A percentile compares a stretch with the other conserved stretches of the same genome.
Conservation (phyloP, 768 basidiomycete species). For the Podaxis carcinomalis region DNA sequence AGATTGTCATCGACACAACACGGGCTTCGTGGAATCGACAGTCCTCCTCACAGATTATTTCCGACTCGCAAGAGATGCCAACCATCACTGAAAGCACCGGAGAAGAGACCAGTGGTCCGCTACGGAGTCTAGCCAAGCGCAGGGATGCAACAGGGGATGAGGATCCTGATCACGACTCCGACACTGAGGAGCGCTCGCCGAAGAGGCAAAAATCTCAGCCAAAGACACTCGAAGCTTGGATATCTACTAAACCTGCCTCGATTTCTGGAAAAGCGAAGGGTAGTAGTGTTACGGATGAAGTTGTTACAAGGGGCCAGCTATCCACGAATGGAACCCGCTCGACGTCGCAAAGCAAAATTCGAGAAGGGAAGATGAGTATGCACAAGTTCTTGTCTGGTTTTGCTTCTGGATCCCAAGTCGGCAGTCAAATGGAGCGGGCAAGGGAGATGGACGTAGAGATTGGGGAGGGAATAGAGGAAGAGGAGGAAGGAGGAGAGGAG, state of each 20-base stretch:
- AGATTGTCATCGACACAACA: constrained; percentile 18
- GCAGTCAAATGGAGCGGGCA: neutral
- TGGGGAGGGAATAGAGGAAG: constrained; percentile 6
- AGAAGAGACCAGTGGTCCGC: neutral
- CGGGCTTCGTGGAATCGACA: constrained; percentile 20
- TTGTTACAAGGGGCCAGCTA: neutral
- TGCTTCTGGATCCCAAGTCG: neutral
- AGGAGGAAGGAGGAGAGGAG: constrained; percentile 16
- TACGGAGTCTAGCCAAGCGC: neutral
- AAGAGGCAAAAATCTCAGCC: constrained; percentile 32
- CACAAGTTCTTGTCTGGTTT: constrained; percentile 8
- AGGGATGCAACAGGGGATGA: neutral
- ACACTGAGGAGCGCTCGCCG: constrained; percentile 20
- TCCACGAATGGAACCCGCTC: neutral
- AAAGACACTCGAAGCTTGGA: neutral
- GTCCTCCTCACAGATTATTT: constrained; percentile 21
- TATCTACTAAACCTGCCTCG: neutral
- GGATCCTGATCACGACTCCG: neutral
- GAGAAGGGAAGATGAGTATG: constrained; percentile 8
- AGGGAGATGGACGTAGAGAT: constrained; percentile 10
- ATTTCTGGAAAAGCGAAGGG: neutral
- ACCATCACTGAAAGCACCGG: neutral
- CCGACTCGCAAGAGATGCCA: neutral
- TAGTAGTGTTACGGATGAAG: neutral
- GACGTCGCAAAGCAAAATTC: neutral